These are phyloP conservation scores for Lactarius pseudohatsudake DNA, from an alignment of 768 basidiomycete species.

Conservation along the genomic window DNA sequence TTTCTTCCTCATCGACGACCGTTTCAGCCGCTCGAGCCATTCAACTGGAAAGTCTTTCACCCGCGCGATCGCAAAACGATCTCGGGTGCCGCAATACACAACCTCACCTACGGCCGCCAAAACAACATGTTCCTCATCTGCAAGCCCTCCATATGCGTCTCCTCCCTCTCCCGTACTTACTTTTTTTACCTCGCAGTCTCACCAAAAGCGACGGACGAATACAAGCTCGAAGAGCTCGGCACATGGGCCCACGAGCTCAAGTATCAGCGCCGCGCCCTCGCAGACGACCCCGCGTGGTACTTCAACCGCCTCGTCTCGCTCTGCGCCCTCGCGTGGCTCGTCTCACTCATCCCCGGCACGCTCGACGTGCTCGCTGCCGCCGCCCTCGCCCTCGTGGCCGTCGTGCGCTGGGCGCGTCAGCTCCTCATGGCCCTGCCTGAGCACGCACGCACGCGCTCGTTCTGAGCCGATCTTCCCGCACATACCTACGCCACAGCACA, in stretches of 20 bases:
- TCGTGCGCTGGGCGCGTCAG: slow-evolving; percentile 6
- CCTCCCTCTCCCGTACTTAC: not conserved
- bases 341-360: slow-evolving; percentile 17
- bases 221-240: slow-evolving; percentile 20
- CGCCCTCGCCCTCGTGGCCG: not conserved
- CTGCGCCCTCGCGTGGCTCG: slow-evolving; percentile 21
- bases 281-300: slow-evolving; percentile 20
- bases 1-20: too few relatives aligned
- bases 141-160: not conserved
- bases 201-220: slow-evolving; percentile 10
- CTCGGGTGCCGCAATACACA: slow-evolving; percentile 22
- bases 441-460: slow-evolving; percentile 1
- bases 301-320: slow-evolving; percentile 19
- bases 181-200: not conserved
- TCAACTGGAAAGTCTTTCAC: slow-evolving; percentile 23
- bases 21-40: slow-evolving; percentile 21
- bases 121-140: slow-evolving; percentile 13
- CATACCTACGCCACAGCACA: not conserved
- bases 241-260: slow-evolving; percentile 19
- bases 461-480: not conserved
- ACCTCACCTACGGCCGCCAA: slow-evolving; percentile 19
- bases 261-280: slow-evolving; percentile 22
- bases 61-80: slow-evolving; percentile 9
- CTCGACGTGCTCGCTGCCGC: not conserved
- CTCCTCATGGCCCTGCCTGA: not conserved